Percentiles rank a stretch among this genome's conserved stretches.
Conservation (phyloP, 2,329 filamentous ascomycete genomes). For the Orbilia quercus region DNA sequence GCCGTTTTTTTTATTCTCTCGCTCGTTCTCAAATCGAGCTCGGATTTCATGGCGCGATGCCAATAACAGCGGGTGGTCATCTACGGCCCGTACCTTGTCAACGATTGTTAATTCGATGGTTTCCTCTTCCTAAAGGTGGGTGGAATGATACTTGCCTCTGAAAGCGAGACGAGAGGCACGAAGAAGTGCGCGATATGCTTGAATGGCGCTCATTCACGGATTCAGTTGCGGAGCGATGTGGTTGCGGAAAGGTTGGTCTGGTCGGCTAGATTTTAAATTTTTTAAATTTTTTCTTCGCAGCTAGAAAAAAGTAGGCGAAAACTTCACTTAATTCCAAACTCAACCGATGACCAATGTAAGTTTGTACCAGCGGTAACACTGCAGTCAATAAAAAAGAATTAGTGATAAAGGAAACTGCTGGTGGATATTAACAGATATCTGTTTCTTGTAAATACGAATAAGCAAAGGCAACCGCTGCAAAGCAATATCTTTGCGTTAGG, state of each 20-base stretch:
- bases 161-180: constrained; percentile 87
- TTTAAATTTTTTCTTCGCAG: too few species aligned
- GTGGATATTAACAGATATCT: too few species aligned
- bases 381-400: too few species aligned
- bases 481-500: too few species aligned
- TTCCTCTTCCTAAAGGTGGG: not conserved
- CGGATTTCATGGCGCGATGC: constrained; percentile 80
- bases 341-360: too few species aligned
- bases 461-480: too few species aligned
- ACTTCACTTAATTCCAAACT: too few species aligned
- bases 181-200: constrained; percentile 82
- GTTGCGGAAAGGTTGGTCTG: not conserved
- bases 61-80: constrained; percentile 74
- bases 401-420: too few species aligned
- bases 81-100: constrained; percentile 65
- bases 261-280: constrained; percentile 66
- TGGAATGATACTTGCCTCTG: constrained; percentile 70
- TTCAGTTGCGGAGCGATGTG: not conserved
- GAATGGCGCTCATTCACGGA: constrained; percentile 67
- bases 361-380: too few species aligned
- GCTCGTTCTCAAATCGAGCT: constrained; percentile 76
- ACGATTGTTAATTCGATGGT: not conserved
- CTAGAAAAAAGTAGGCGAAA: too few species aligned
- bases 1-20: constrained; percentile 70
- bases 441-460: too few species aligned